Conservation (phyloP, 2,329 filamentous ascomycete species). For the Trichoderma atroviride region DNA sequence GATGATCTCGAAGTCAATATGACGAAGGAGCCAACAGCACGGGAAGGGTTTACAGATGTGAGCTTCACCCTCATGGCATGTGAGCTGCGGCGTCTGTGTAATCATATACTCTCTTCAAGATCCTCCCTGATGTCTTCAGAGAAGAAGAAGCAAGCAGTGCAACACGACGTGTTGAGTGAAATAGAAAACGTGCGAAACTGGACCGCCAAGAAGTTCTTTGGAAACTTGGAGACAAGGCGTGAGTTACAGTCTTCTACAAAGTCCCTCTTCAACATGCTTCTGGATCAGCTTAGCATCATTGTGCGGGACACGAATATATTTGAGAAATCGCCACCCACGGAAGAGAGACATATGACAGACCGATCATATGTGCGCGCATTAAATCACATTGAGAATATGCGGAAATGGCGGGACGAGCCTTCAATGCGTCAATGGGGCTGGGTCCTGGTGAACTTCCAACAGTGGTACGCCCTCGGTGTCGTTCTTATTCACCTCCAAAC, state of each 20-base stretch:
- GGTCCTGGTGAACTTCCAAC: not conserved
- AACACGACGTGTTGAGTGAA: not conserved
- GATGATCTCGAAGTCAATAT: slow-evolving; percentile 5
- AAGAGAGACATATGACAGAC: not conserved
- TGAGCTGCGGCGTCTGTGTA: not conserved
- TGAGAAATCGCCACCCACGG: not conserved
- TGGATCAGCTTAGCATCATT: slow-evolving; percentile 7
- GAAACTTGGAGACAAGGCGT: not conserved
- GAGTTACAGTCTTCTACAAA: not conserved
- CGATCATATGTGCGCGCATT: not conserved
- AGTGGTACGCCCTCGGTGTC: slow-evolving; percentile 5
- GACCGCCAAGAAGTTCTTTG: not conserved
- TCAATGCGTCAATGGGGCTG: slow-evolving; percentile 7
- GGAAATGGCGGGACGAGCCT: not conserved
- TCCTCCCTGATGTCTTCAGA: not conserved
- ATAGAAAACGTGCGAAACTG: slow-evolving; percentile 6
- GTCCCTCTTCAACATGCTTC: not conserved
- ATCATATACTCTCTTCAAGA: slow-evolving; percentile 1
- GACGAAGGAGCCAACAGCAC: not conserved
- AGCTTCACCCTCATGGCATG: slow-evolving; percentile 4
- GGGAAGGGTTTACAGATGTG: slow-evolving; percentile 2
- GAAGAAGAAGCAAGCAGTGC: not conserved
- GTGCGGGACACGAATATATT: slow-evolving; percentile 3
- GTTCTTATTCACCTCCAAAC: not conserved
- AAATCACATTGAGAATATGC: not conserved